Evolutionary conservation across 2,329 filamentous ascomycete genomes (phyloP).

Genomic region (Dothistroma pini): DNA sequence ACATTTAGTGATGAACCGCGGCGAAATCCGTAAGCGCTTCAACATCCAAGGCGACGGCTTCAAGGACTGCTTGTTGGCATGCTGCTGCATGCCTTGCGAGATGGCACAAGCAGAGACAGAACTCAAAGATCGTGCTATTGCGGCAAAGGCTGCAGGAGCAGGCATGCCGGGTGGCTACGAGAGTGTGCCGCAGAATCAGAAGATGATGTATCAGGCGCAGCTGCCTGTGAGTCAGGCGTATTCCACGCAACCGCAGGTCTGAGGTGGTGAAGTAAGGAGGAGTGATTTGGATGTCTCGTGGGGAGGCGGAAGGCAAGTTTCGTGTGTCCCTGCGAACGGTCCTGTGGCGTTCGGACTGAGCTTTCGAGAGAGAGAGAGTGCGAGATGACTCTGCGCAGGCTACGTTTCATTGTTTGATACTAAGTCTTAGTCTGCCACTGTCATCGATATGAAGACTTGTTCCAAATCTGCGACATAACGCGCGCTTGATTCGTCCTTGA

Average conservation of each 20-base stretch:
- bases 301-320: too few relatives aligned
- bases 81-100: conserved; percentile 13
- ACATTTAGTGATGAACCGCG: conserved; percentile 10
- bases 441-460: neutral
- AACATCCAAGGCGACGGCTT: neutral
- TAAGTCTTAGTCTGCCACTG: neutral
- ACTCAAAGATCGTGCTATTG: conserved; percentile 18
- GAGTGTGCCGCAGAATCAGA: neutral
- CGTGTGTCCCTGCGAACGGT: too few relatives aligned
- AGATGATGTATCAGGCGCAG: neutral
- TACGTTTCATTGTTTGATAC: too few relatives aligned
- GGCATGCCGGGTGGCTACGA: neutral
- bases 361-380: too few relatives aligned
- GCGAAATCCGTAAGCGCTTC: conserved; percentile 15
- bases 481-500: neutral
- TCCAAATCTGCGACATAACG: too few relatives aligned
- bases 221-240: neutral
- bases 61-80: conserved; percentile 12
- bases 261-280: neutral
- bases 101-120: conserved; percentile 24
- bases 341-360: too few relatives aligned
- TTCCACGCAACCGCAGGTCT: neutral
- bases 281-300: neutral
- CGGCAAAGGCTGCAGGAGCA: neutral
- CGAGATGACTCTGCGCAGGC: too few relatives aligned